phyloP scores from a whole-genome alignment of 768 basidiomycete species.

The Kondoa malvinella region DNA sequence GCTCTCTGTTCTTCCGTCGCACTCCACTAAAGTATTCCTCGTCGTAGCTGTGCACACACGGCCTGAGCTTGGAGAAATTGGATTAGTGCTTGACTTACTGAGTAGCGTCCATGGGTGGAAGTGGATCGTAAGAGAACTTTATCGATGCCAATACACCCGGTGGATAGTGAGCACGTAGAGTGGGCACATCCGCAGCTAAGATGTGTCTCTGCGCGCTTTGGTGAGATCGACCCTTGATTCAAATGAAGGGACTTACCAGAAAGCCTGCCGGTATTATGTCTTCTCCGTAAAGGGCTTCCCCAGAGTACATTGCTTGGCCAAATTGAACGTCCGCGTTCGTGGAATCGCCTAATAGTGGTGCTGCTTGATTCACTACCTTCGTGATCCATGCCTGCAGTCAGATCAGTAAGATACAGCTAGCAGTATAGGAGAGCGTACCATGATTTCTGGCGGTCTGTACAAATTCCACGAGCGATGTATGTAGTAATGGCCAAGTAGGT shows the following conservation, averaged over 20 bases:
- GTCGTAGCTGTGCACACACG: background rate
- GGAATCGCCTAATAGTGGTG: constrained; percentile 32
- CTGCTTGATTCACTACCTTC: constrained; percentile 38
- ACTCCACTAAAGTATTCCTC: background rate
- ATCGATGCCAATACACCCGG: constrained; percentile 34
- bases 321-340: constrained; percentile 6
- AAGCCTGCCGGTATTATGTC: constrained; percentile 19
- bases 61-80: background rate
- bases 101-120: constrained; percentile 43
- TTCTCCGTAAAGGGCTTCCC: constrained; percentile 10
- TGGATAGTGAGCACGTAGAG: constrained; percentile 20
- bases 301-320: constrained; percentile 10
- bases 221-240: background rate
- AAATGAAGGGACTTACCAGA: background rate
- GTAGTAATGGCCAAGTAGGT: constrained; percentile 77
- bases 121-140: constrained; percentile 63
- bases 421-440: constrained; percentile 45
- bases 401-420: background rate
- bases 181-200: constrained; percentile 12
- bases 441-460: constrained; percentile 58
- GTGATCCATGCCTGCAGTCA: background rate
- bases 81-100: background rate
- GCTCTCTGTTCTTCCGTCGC: background rate
- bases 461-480: constrained; percentile 54
- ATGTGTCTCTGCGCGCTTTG: background rate